Evolutionary conservation across 495 filamentous ascomycete genomes (phyloP).

Genomic region (Penicillium macrosclerotiorum): DNA sequence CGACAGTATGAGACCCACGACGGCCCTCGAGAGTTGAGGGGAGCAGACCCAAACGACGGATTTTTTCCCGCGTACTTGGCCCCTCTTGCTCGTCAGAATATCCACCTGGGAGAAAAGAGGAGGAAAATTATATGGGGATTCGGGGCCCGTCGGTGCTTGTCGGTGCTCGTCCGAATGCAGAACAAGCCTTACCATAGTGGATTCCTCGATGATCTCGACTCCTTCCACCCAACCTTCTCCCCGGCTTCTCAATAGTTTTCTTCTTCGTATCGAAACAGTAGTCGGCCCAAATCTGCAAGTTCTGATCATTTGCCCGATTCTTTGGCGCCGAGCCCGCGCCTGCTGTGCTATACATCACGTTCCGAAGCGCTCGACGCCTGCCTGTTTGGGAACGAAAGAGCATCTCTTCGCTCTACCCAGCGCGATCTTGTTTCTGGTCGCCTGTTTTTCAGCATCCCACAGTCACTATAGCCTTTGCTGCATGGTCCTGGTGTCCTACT

Average conservation of each 20-base stretch:
- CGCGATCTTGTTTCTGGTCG: no score
- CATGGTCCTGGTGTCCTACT: no score
- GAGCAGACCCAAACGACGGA: not conserved
- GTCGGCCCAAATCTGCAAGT: not conserved
- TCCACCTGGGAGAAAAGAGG: no score
- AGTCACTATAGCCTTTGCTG: no score
- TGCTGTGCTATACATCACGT: no score
- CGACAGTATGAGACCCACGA: constrained; percentile 5
- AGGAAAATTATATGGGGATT: constrained; percentile 3
- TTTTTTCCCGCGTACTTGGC: no score
- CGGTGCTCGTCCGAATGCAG: constrained; percentile 15
- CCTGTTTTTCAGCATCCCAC: no score
- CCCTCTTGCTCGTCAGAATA: no score
- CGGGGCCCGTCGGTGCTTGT: constrained; percentile 22
- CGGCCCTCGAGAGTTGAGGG: not conserved
- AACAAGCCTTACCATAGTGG: constrained; percentile 6
- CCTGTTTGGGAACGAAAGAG: constrained; percentile 5
- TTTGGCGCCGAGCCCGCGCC: no score
- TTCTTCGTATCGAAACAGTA: not conserved
- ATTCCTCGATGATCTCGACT: not conserved
- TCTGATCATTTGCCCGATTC: not conserved
- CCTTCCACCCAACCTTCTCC: not conserved
- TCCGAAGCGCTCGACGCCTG: no score
- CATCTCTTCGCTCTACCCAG: no score
- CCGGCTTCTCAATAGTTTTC: not conserved